phyloP scores from a whole-genome alignment of 2,329 filamentous ascomycete genomes.

The Aureobasidium sp. region DNA sequence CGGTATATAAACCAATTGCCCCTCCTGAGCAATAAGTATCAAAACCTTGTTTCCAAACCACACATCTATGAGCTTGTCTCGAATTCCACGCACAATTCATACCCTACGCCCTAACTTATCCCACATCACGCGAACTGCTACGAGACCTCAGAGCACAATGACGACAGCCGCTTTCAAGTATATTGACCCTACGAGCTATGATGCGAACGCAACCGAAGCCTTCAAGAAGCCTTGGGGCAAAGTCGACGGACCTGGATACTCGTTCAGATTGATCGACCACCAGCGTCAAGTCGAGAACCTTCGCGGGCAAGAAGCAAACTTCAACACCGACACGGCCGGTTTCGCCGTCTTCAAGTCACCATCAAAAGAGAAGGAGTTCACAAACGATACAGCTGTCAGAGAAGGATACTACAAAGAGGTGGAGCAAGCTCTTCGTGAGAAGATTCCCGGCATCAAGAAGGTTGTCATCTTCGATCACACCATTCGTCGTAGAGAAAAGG shows the following conservation, averaged over 20 bases:
- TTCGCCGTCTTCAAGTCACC: conserved; percentile 61
- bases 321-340: conserved; percentile 64
- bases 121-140: background rate
- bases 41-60: background rate
- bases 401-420: conserved; percentile 68
- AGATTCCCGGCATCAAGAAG: conserved; percentile 63
- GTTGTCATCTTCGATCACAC: conserved; percentile 80
- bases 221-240: conserved; percentile 67
- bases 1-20: conserved; percentile 4
- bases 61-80: conserved; percentile 8
- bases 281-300: conserved; percentile 60
- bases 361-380: conserved; percentile 60
- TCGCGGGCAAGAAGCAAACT: conserved; percentile 55
- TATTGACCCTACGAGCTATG: conserved; percentile 58
- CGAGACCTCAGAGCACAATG: conserved; percentile 45
- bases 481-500: conserved; percentile 63
- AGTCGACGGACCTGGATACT: conserved; percentile 66
- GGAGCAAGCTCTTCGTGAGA: conserved; percentile 60
- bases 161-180: conserved; percentile 67
- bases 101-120: background rate
- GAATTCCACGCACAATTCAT: conserved; percentile 5
- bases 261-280: conserved; percentile 55
- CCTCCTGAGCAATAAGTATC: conserved; percentile 6
- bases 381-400: conserved; percentile 62
- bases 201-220: conserved; percentile 39